Base-by-base conservation (phyloP, 495 filamentous ascomycete genomes). In the Aspergillus sclerotioniger region DNA sequence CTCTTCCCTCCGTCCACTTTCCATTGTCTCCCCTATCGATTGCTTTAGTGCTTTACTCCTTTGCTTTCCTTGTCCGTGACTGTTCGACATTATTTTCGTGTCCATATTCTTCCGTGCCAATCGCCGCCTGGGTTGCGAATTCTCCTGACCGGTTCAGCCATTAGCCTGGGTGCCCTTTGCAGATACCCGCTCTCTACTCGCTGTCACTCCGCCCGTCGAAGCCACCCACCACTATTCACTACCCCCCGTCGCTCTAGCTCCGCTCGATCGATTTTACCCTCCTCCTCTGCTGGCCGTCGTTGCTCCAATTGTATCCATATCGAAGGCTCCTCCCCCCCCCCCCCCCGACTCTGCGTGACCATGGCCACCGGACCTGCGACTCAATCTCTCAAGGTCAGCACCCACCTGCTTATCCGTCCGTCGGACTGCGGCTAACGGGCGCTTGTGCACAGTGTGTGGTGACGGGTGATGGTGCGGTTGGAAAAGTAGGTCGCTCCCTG, bases 401-500 rank as follows among this genome's bases (percentile, higher is more conserved):
- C 31, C 51, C 56, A 43, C 43, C 25, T 45, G 54, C 49, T 21
- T 21, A 54, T 60, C 48, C 52, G 52, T 51, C 51, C 43, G 58
- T 57, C 29, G 56, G 37, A 50, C 45, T 46, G 55, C 57, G 59
- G 67, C 70, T 76, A 65, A 79, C 53, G 43, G 35, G 19, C 37
- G 44, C 55, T 52, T 48, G 25, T 41, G 6, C 35, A 53, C 67
- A 96, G 93, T 98, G 94, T 75, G 94, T 98, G 65, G 94, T 98
- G 68, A 98, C 94, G 47, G 94, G 94, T 73, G 94, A 98, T 73
- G 94, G 94, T 85, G 94, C 94, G 67, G 94, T 98, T 61, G 94
- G 94, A 70, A 98, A 98, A 84, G 92, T 96, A 67, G 71, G 82
- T 72, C 53, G 41, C 13, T 46, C 47, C 43, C 35, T 46, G 32